Conservation (phyloP, 176 grass and related monocot species). For the Puya raimondii region DNA sequence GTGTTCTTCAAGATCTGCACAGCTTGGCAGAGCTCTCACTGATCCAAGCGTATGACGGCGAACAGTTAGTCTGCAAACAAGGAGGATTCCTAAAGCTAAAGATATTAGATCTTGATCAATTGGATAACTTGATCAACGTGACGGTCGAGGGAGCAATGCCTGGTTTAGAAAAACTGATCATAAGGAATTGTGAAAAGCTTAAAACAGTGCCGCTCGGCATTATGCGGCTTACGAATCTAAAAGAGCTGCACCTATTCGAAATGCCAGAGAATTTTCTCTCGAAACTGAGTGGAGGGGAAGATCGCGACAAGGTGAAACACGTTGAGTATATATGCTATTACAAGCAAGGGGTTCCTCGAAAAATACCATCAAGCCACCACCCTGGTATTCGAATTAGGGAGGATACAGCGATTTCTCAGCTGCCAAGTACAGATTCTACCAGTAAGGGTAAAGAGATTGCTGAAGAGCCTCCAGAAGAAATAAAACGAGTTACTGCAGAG, state of each 20-base stretch:
- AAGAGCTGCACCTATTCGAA: constrained; percentile 31
- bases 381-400: no score
- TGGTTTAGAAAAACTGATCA: constrained; percentile 26
- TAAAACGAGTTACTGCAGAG: no score
- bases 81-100: constrained; percentile 28
- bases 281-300: background rate
- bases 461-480: no score
- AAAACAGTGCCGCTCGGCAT: constrained; percentile 9
- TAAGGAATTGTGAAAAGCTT: constrained; percentile 18
- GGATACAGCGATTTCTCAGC: no score
- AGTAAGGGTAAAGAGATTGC: no score
- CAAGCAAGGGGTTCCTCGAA: no score
- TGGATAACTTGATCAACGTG: constrained; percentile 18
- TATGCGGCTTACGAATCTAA: constrained; percentile 17
- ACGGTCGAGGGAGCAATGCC: constrained; percentile 20
- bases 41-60: constrained; percentile 26
- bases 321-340: background rate
- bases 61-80: background rate
- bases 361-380: no score
- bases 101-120: constrained; percentile 27
- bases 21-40: constrained; percentile 27
- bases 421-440: no score
- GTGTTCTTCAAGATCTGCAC: constrained; percentile 20
- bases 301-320: background rate
- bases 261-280: constrained; percentile 24